Percentiles rank a stretch among this genome's conserved stretches.
These are phyloP conservation scores for Paraleonurus japonicus DNA, from an alignment of 257 asterid genomes.

Conservation along the genomic window DNA sequence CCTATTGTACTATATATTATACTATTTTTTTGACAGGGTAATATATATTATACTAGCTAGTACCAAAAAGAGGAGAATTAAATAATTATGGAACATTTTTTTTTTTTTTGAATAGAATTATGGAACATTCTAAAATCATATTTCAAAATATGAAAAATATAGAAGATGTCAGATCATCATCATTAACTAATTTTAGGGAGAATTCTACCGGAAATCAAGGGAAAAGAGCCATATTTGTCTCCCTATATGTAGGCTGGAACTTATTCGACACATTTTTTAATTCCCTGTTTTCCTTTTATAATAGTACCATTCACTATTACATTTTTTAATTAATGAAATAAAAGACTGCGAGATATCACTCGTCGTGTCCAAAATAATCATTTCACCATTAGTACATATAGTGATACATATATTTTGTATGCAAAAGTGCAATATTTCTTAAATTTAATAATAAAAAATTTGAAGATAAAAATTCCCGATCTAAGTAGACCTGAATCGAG, in stretches of 20 bases:
- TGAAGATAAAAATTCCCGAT: too few relatives aligned
- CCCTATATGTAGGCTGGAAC: conserved; percentile 31
- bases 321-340: background rate
- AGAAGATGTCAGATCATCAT: conserved; percentile 26
- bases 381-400: too few relatives aligned
- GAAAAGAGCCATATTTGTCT: conserved; percentile 32
- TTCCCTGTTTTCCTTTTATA: background rate
- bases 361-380: too few relatives aligned
- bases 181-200: conserved; percentile 30
- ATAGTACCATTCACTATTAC: background rate
- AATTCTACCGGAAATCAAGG: conserved; percentile 34
- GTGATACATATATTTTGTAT: too few relatives aligned
- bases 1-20: too few relatives aligned
- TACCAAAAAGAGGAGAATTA: background rate
- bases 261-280: background rate
- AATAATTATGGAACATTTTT: conserved; percentile 24
- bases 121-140: conserved; percentile 25
- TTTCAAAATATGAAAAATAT: background rate
- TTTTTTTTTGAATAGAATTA: too few relatives aligned
- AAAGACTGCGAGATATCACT: too few relatives aligned
- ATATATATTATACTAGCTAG: too few relatives aligned
- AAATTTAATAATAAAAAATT: too few relatives aligned
- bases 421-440: too few relatives aligned
- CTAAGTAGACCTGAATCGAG: too few relatives aligned
- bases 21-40: too few relatives aligned